A percentile compares a stretch with the other conserved stretches of the same genome.
These are phyloP conservation scores for Brasenia schreberi DNA, from an alignment of 164 flowering plant species.

Conservation along the genomic window DNA sequence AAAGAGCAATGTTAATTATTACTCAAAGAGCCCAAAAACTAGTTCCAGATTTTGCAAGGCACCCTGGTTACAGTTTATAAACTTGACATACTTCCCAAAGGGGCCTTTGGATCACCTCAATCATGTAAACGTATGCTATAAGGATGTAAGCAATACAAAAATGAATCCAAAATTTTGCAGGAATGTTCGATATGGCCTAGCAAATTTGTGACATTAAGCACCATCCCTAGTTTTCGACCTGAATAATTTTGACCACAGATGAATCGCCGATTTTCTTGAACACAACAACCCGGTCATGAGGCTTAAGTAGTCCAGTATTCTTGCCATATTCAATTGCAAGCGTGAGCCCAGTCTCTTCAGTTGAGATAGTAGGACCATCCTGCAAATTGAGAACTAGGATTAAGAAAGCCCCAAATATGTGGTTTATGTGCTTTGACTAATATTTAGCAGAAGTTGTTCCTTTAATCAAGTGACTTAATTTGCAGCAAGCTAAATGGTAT, in stretches of 20 bases:
- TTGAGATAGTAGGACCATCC: constrained; percentile 18
- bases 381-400: constrained; percentile 3
- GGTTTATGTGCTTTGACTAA: neutral
- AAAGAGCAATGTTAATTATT: too few relatives aligned
- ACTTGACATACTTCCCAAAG: neutral
- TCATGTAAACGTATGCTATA: neutral
- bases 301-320: constrained; percentile 23
- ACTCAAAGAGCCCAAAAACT: too few relatives aligned
- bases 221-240: constrained; percentile 12
- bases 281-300: constrained; percentile 33
- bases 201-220: neutral
- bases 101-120: neutral
- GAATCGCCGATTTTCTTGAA: constrained; percentile 38
- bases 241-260: constrained; percentile 29
- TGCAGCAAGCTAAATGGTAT: too few relatives aligned
- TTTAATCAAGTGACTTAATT: too few relatives aligned
- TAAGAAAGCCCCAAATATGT: neutral
- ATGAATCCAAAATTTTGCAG: neutral
- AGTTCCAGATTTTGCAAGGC: too few relatives aligned
- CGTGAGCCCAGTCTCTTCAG: constrained; percentile 26
- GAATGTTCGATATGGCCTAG: neutral
- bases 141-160: neutral
- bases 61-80: too few relatives aligned
- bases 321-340: constrained; percentile 25
- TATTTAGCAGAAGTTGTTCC: too few relatives aligned